Base-by-base conservation (phyloP, 257 asterid species). In the Rhazya stricta region DNA sequence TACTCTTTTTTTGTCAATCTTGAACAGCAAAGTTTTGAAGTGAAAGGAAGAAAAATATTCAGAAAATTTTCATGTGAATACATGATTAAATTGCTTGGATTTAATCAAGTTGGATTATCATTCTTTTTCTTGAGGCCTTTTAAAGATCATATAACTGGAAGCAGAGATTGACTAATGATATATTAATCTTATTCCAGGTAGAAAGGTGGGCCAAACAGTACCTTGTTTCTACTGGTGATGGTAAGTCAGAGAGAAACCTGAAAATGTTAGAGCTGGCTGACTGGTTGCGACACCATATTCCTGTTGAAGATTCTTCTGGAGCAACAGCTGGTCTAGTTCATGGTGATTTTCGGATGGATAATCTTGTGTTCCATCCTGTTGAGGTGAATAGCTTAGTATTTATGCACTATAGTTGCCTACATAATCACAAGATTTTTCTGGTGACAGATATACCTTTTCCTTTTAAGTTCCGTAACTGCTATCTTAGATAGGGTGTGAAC, bases 191-290 rank as follows among this genome's bases (percentile, higher is more conserved):
- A 81, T 21, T 70, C 69, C 79, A 95, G 99, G 94, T 95, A 46
- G 99, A 92, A 85, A 92, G 97, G 81, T 95, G 98, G 98, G 90
- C 93, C 82, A 87, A 86, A 80, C 99, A 95, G 78, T 95, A 95
- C 87, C 76, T 95, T 56, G 85, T 80, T 72, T 91, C 97, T 57
- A 92, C 99, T 0, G 93, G 97, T n/a, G 89, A 81, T 83, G 96
- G 97, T 39, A 89, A 90, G 85, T 92, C 98, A 39, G 76, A 75
- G 77, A 88, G 98, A 83, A 95, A 92, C 66, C 96, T 96, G 9
- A 89, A 88, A 84, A 92, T 92, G 98, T 79, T 95, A 71, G 91
- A 92, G 76, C 90, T 95, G 72, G 78, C 82, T 73, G 89, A 95
- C 57, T 95, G 97, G 98, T 84, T 95, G 88, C 87, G 89, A 43